Percentiles rank a stretch among this genome's conserved stretches.
Evolutionary conservation across 176 grass and related monocot genomes (phyloP).

Genomic region (Rhynchospora breviuscula): DNA sequence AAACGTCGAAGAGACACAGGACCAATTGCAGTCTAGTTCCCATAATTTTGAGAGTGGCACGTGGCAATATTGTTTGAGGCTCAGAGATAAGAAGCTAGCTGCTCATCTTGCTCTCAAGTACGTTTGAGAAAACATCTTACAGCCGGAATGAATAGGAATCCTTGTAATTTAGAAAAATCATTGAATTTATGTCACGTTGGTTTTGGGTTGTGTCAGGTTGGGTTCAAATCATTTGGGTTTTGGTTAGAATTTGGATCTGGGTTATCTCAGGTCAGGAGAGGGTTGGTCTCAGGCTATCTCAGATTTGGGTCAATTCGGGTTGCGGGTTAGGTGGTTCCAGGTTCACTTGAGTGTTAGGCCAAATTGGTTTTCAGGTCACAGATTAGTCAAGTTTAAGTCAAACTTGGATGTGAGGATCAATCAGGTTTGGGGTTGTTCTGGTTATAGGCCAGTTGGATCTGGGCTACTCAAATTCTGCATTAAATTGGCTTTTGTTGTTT

Average conservation of each 20-base stretch:
- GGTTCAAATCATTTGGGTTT: not conserved
- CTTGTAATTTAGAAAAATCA: not conserved
- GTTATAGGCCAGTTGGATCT: not conserved
- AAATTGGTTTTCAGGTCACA: not conserved
- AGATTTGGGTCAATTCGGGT: not conserved
- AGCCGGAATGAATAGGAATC: not conserved
- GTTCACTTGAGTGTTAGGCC: not conserved
- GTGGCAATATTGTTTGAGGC: constrained; percentile 89
- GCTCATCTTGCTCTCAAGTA: constrained; percentile 81
- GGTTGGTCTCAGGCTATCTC: not conserved
- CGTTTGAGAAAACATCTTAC: constrained; percentile 19
- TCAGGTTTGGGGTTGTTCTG: not conserved
- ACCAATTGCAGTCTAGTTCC: constrained; percentile 31
- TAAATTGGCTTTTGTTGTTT: not conserved
- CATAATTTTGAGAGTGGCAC: constrained; percentile 48
- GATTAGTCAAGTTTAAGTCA: not conserved
- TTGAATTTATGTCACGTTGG: constrained; percentile 16
- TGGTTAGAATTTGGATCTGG: not conserved
- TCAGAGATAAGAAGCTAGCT: constrained; percentile 85
- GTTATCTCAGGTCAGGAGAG: not conserved
- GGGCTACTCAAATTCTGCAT: not conserved
- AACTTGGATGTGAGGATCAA: not conserved
- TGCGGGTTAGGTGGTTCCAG: not conserved
- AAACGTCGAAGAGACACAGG: constrained; percentile 40
- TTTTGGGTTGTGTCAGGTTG: not conserved